Evolutionary conservation across 1,284 basidiomycete species (phyloP), one percentile per base, ranked within the genome.

Genomic region (Microbotryomycetes sp.): DNA sequence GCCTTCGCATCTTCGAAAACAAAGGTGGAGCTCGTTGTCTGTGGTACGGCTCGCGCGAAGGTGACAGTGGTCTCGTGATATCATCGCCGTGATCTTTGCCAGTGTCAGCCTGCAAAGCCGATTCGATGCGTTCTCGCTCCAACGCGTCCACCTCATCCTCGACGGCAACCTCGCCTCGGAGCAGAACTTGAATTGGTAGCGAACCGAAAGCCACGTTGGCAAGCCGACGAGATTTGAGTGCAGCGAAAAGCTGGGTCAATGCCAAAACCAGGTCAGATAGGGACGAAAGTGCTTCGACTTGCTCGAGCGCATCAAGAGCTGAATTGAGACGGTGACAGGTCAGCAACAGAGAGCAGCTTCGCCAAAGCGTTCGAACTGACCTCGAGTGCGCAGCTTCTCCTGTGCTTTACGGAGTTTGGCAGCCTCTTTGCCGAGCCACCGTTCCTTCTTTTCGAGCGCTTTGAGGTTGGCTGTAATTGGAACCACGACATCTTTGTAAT

Each of bases 401-500:
- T 86, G 85, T 50, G 91, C 76, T 4, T 81, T 74, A 22, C 83
- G 81, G 3, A 94, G 78, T 16, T 77, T 74, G 58, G 87, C 87
- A 51, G 86, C 87, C 73, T 94, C 85, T 45, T 75, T 76, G 16
- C 64, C 88, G 4, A 93, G 87, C 75, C 87, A 92, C 71, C 87
- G 86, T 31, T 84, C 84, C 48, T 62, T 86, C 75, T 7, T 91
- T 86, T 77, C 96, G 89, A 94, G 80, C 4, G 92, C 89, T 25
- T 69, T 67, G 49, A 69, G 47, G 47, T 67, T 69, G 2, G 92
- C 92, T 2, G 91, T 89, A 65, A 92, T 29, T 30, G 71, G 70
- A 3, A 93, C 90, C 0, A 86, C 86, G 53, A 93, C 82, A 71
- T 92, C 89, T 65, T 89, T 83, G 74, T 96, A 96, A 50, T 90